Percentiles rank a stretch among this genome's conserved stretches.
phyloP scores from a whole-genome alignment of 1,139 yeast genomes.

The Protomyces pachydermus region DNA sequence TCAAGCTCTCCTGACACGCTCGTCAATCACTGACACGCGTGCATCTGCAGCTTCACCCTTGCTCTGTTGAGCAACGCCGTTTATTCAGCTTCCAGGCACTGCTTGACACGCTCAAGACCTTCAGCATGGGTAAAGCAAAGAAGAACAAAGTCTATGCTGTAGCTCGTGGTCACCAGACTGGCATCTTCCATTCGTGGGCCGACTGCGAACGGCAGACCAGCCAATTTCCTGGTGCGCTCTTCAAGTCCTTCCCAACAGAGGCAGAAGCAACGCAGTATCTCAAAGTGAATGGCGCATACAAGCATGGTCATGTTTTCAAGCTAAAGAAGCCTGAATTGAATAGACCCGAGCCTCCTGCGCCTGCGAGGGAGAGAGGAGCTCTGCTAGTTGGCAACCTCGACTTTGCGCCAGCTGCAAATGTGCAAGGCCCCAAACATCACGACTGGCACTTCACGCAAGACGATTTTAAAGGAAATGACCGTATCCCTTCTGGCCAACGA shows the following conservation, averaged over 20 bases:
- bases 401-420: not conserved
- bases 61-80: too few species aligned
- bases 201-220: not conserved
- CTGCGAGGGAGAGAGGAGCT: too few species aligned
- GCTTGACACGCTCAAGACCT: too few species aligned
- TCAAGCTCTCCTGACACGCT: too few species aligned
- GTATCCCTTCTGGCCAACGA: not conserved
- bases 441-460: not conserved
- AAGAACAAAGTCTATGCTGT: slow-evolving; percentile 30
- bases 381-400: too few species aligned
- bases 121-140: too few species aligned
- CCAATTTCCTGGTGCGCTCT: slow-evolving; percentile 2
- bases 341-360: too few species aligned
- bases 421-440: not conserved
- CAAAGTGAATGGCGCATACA: not conserved
- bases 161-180: slow-evolving; percentile 17
- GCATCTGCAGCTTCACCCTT: too few species aligned
- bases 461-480: not conserved
- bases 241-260: slow-evolving; percentile 16
- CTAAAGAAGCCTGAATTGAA: too few species aligned
- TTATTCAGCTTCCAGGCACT: too few species aligned
- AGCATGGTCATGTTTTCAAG: too few species aligned
- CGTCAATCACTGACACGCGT: too few species aligned
- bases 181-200: slow-evolving; percentile 6
- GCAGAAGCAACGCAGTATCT: slow-evolving; percentile 1